Conservation (phyloP, 2,329 filamentous ascomycete species). For the Aurifilum marmelostoma region DNA sequence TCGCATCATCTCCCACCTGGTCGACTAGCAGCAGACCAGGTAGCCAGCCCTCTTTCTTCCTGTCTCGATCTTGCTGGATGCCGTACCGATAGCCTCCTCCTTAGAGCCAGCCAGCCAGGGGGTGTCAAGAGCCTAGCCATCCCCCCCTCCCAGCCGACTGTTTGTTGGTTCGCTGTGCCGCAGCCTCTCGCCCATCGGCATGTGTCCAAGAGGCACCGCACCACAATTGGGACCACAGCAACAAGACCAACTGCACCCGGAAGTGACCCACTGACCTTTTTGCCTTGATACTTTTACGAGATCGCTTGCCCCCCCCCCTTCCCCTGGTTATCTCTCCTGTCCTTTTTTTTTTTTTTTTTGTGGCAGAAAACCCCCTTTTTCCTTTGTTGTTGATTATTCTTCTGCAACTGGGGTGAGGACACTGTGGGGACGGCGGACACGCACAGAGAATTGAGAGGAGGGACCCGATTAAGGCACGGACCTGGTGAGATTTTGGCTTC, state of each 20-base stretch:
- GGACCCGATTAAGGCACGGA: not conserved
- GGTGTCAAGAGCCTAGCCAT: not conserved
- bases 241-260: not conserved
- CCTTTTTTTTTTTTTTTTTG: not conserved
- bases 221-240: not conserved
- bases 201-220: not conserved
- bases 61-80: not conserved
- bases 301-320: not conserved
- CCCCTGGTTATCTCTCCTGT: no score
- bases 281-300: not conserved
- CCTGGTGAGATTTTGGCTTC: constrained; percentile 15
- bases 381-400: no score
- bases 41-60: no score
- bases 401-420: no score
- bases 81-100: not conserved
- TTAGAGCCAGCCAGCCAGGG: not conserved
- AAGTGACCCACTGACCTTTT: not conserved
- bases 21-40: not conserved
- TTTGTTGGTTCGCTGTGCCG: not conserved
- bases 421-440: no score
- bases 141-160: not conserved
- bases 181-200: not conserved
- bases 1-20: not conserved
- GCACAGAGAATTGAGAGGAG: not conserved
- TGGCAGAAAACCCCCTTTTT: no score